phyloP scores from a whole-genome alignment of 331 rosid species.

The Spiraea crenata region DNA sequence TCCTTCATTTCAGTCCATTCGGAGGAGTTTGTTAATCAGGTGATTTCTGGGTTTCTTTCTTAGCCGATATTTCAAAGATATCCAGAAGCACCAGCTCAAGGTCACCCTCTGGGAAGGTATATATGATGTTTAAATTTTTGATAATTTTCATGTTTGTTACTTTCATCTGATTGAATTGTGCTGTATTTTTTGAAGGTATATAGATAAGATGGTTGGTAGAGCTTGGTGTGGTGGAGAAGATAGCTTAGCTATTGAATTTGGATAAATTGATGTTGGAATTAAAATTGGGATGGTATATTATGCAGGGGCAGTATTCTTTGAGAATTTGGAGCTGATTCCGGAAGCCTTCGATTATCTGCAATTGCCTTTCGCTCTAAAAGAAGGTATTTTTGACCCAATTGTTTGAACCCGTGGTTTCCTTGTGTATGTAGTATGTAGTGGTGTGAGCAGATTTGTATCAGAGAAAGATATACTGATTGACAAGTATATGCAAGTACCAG shows the following conservation, averaged over 20 bases:
- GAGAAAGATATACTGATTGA: too few relatives aligned
- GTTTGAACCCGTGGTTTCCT: too few relatives aligned
- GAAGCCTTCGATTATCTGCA: too few relatives aligned
- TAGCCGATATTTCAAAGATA: slow-evolving; percentile 75
- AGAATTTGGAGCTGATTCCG: slow-evolving; percentile 91
- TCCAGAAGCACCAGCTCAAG: slow-evolving; percentile 86
- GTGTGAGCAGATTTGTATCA: too few relatives aligned
- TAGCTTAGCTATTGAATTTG: not conserved
- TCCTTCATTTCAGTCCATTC: slow-evolving; percentile 7
- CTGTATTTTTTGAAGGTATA: not conserved
- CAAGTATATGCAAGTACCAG: too few relatives aligned
- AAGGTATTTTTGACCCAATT: too few relatives aligned
- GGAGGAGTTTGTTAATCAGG: slow-evolving; percentile 76
- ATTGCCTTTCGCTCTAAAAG: too few relatives aligned
- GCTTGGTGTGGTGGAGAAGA: not conserved
- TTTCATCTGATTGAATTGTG: not conserved
- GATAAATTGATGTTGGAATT: not conserved
- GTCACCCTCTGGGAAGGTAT: slow-evolving; percentile 77
- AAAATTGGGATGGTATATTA: not conserved
- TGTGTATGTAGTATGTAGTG: too few relatives aligned
- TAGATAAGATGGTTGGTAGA: not conserved
- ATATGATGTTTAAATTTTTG: slow-evolving; percentile 17
- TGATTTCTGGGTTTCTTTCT: slow-evolving; percentile 78
- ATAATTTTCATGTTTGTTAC: slow-evolving; percentile 12
- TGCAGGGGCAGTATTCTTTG: slow-evolving; percentile 82